phyloP scores from a whole-genome alignment of 768 basidiomycete genomes.

The Rhizopogon vulgaris region DNA sequence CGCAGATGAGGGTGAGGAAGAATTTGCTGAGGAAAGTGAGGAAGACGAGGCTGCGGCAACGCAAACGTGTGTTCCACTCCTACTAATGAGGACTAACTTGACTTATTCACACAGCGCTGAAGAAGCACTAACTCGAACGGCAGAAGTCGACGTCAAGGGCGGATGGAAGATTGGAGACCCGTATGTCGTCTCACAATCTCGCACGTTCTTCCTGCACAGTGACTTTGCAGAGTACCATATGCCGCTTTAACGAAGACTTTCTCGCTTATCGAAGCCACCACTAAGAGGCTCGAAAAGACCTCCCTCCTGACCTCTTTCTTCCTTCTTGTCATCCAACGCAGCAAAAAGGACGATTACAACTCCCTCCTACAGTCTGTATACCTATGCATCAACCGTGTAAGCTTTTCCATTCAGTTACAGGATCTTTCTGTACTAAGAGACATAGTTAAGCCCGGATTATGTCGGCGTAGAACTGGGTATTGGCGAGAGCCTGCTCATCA shows the following conservation, averaged over 20 bases:
- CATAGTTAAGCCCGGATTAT: constrained; percentile 90
- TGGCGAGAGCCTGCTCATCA: constrained; percentile 89
- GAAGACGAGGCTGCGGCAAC: constrained; percentile 47
- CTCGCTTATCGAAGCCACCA: constrained; percentile 85
- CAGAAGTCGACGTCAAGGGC: constrained; percentile 71
- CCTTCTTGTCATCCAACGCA: constrained; percentile 82
- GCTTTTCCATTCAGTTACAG: background rate
- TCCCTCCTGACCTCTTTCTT: constrained; percentile 85
- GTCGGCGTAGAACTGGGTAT: constrained; percentile 93
- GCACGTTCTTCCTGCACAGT: background rate
- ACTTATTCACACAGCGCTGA: constrained; percentile 42
- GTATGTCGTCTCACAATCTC: constrained; percentile 40
- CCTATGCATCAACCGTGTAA: constrained; percentile 91
- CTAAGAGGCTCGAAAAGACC: constrained; percentile 91
- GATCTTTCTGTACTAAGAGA: constrained; percentile 1
- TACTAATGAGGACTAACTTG: background rate
- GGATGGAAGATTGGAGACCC: constrained; percentile 83
- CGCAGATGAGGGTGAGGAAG: constrained; percentile 35
- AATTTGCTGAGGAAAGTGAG: constrained; percentile 30
- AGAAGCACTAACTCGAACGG: constrained; percentile 50
- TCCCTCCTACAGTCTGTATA: constrained; percentile 88
- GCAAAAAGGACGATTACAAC: constrained; percentile 64
- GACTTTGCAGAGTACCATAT: constrained; percentile 73
- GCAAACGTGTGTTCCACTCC: constrained; percentile 47
- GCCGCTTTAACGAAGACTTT: constrained; percentile 88